Conservation (phyloP, 352 stramenopile genomes). For the Phytophthora pistaciae region DNA sequence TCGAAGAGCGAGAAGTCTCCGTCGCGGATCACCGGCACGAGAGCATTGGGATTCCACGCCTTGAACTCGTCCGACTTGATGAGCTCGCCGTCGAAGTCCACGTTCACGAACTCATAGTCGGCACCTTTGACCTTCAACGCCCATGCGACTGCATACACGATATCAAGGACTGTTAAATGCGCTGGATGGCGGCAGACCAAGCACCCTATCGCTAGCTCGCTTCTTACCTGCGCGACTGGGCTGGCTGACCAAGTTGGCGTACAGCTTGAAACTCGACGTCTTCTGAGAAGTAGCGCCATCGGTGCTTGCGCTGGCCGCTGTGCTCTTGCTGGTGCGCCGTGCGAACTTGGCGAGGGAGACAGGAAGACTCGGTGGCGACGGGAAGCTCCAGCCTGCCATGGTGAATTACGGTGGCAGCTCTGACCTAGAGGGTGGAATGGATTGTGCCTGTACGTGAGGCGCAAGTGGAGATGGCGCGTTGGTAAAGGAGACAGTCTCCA, state of each 20-base stretch:
- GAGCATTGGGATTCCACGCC: slow-evolving; percentile 59
- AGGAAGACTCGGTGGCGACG: slow-evolving; percentile 22
- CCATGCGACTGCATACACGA: slow-evolving; percentile 31
- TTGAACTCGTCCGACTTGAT: slow-evolving; percentile 57
- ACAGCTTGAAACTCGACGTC: slow-evolving; percentile 44
- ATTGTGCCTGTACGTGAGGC: slow-evolving; percentile 26
- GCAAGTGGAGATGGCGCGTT: slow-evolving; percentile 1
- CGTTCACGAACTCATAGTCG: slow-evolving; percentile 52
- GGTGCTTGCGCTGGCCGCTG: slow-evolving; percentile 5
- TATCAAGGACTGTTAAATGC: not conserved
- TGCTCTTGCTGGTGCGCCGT: slow-evolving; percentile 33
- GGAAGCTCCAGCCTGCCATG: slow-evolving; percentile 43
- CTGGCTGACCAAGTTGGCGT: slow-evolving; percentile 55
- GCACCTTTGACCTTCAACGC: slow-evolving; percentile 54
- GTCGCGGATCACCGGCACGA: slow-evolving; percentile 62
- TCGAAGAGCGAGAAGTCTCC: slow-evolving; percentile 67
- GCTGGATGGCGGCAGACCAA: not conserved
- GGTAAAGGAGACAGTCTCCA: slow-evolving; percentile 23
- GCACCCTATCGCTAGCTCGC: not conserved
- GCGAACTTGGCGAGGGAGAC: slow-evolving; percentile 33
- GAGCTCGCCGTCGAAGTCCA: slow-evolving; percentile 27
- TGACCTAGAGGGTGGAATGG: slow-evolving; percentile 14
- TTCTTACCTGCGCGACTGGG: slow-evolving; percentile 45
- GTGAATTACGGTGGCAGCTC: slow-evolving; percentile 12
- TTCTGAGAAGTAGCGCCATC: slow-evolving; percentile 26